Base-by-base conservation (phyloP, 768 basidiomycete genomes). In the Chlorophyllum brunneum region DNA sequence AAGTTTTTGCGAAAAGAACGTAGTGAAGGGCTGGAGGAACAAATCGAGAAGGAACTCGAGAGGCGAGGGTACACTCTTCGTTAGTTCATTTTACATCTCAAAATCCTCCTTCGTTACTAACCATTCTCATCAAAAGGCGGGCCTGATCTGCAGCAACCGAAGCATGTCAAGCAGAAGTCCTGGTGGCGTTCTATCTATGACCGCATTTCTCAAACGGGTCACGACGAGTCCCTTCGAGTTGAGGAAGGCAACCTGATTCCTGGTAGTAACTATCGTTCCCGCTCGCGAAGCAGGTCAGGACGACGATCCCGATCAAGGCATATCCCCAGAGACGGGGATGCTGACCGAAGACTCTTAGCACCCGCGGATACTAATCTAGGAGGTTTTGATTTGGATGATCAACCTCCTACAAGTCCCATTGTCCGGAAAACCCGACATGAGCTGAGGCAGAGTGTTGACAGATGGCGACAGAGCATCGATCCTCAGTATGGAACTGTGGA, bases 171-270 rank as follows among this genome's bases (percentile, higher is more conserved):
- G 16, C 41, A 44, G 54, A 64, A 69, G 2, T 80, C 81, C 0
- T 83, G 81, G 81, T 83, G 82, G 82, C 74, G 74, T 15, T 73
- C 64, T 45, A 62, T 80, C 13, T 82, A 82, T 61, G 63, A 73
- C 55, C 75, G 78, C 16, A 57, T 83, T 27, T 81, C 81, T 10
- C 75, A 77, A 46, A 59, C 68, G 15, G 67, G 66, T 9, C 65
- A 59, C 41, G 71, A 70, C 20, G 71, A 71, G 26, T 51, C 59
- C 16, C 65, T 69, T 30, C 60, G 59, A 47, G 57, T 58, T 48
- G 57, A 58, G 30, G 51, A 53, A 48, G 58, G 59, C 22, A 54
- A 48, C 26, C 46, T 58, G 24, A 55, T 56, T 23, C 54, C 47
- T 15, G 33, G 31, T 15, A 11, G 26, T 16, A 15, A 11, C 26